Conservation (phyloP, 371 early-diverging fungal species). For the Basidiobolus meristosporus region DNA sequence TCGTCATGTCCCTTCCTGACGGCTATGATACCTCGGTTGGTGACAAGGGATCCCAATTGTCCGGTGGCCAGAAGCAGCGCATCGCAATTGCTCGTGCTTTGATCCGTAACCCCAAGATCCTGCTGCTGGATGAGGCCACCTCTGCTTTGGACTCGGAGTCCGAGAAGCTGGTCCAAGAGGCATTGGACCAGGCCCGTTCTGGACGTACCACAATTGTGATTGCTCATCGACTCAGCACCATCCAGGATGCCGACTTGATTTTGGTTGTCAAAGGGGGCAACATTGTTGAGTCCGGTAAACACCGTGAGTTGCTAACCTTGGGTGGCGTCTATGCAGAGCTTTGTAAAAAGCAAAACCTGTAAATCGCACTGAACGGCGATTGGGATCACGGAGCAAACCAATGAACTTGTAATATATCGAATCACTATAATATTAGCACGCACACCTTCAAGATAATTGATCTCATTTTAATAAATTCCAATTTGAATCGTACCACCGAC, state of each 20-base stretch:
- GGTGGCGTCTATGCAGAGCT: conserved; percentile 16
- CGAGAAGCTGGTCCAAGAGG: conserved; percentile 78
- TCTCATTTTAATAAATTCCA: too few relatives aligned
- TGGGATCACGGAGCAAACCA: too few relatives aligned
- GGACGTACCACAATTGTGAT: conserved; percentile 49
- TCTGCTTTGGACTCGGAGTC: conserved; percentile 78
- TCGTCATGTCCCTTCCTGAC: conserved; percentile 36
- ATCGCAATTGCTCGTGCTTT: conserved; percentile 46
- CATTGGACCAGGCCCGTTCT: conserved; percentile 49
- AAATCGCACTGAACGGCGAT: too few relatives aligned
- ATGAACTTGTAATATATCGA: too few relatives aligned
- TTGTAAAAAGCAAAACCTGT: conserved; percentile 10
- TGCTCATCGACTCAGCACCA: conserved; percentile 49
- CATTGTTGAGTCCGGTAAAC: conserved; percentile 67
- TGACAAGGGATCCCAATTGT: conserved; percentile 44
- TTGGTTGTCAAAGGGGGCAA: conserved; percentile 52
- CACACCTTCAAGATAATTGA: too few relatives aligned
- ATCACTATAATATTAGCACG: too few relatives aligned
- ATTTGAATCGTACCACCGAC: too few relatives aligned
- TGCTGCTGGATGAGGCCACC: conserved; percentile 94
- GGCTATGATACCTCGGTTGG: conserved; percentile 69
- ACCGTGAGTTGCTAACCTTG: conserved; percentile 33
- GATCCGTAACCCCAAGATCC: conserved; percentile 64
- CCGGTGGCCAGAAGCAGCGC: conserved; percentile 56
- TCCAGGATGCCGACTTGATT: conserved; percentile 57